A percentile compares a stretch with the other conserved stretches of the same genome.
These are phyloP conservation scores for Nemania sp. DNA, from an alignment of 2,329 filamentous ascomycete genomes.

Conservation along the genomic window DNA sequence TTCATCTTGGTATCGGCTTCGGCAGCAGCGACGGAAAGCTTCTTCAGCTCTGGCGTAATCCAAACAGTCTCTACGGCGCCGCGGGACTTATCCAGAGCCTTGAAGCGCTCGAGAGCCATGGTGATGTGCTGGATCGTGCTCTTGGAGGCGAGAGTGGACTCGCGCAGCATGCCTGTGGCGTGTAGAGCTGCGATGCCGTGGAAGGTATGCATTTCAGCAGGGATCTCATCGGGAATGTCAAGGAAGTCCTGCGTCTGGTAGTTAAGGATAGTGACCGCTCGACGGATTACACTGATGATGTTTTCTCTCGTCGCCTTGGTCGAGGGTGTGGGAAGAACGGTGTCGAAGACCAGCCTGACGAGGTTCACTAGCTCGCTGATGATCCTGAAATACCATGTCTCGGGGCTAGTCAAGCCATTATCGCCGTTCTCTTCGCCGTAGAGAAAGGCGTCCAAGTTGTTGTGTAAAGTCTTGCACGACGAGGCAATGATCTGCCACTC, in stretches of 20 bases:
- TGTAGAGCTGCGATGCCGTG: slow-evolving; percentile 41
- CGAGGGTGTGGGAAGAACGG: slow-evolving; percentile 11
- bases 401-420: slow-evolving; percentile 25
- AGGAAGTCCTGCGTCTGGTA: slow-evolving; percentile 29
- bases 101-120: slow-evolving; percentile 39
- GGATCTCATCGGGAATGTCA: slow-evolving; percentile 17
- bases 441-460: slow-evolving; percentile 20
- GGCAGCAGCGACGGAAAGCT: slow-evolving; percentile 32
- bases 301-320: slow-evolving; percentile 15
- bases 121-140: slow-evolving; percentile 39
- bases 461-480: slow-evolving; percentile 30
- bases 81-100: slow-evolving; percentile 40
- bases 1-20: slow-evolving; percentile 38
- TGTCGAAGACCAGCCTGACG: slow-evolving; percentile 22
- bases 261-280: slow-evolving; percentile 13
- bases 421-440: not conserved
- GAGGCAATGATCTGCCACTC: slow-evolving; percentile 52
- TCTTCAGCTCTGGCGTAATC: slow-evolving; percentile 40
- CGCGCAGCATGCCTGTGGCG: slow-evolving; percentile 43
- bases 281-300: slow-evolving; percentile 4
- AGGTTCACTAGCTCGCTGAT: slow-evolving; percentile 27
- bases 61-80: slow-evolving; percentile 40
- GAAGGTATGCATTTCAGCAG: slow-evolving; percentile 31
- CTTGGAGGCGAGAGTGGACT: slow-evolving; percentile 41
- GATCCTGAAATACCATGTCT: slow-evolving; percentile 28